These are phyloP conservation scores for Sphagnum tenellum DNA, from an alignment of 225 moss, liverwort and hornwort genomes.

Conservation along the genomic window DNA sequence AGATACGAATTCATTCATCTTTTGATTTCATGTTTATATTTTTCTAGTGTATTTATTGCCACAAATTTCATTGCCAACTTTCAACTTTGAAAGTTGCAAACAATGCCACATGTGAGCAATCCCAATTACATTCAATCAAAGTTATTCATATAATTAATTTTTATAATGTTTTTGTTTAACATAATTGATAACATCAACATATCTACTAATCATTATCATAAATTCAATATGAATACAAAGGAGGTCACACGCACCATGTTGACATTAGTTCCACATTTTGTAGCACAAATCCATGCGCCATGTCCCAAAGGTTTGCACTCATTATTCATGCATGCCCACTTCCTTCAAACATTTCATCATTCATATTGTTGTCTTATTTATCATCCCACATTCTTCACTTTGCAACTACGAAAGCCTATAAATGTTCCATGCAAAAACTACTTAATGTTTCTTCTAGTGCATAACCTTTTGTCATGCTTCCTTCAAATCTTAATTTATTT, in stretches of 20 bases:
- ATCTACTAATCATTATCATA: neutral
- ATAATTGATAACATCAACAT: neutral
- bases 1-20: too few relatives aligned
- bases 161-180: too few relatives aligned
- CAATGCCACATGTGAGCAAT: too few relatives aligned
- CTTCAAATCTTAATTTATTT: neutral
- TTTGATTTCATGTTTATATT: too few relatives aligned
- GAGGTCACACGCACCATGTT: neutral
- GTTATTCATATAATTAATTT: too few relatives aligned
- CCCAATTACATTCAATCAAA: too few relatives aligned
- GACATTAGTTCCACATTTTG: neutral
- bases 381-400: neutral
- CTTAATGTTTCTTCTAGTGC: neutral
- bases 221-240: neutral
- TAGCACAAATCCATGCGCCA: neutral
- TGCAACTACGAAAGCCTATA: neutral
- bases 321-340: neutral
- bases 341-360: neutral
- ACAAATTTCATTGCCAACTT: too few relatives aligned
- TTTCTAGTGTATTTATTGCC: too few relatives aligned
- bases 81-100: too few relatives aligned
- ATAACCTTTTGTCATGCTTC: neutral
- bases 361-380: neutral
- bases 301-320: too few relatives aligned
- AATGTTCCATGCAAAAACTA: neutral